Conservation (phyloP, 805 yeast genomes). For the Sungouiella thailandica region DNA sequence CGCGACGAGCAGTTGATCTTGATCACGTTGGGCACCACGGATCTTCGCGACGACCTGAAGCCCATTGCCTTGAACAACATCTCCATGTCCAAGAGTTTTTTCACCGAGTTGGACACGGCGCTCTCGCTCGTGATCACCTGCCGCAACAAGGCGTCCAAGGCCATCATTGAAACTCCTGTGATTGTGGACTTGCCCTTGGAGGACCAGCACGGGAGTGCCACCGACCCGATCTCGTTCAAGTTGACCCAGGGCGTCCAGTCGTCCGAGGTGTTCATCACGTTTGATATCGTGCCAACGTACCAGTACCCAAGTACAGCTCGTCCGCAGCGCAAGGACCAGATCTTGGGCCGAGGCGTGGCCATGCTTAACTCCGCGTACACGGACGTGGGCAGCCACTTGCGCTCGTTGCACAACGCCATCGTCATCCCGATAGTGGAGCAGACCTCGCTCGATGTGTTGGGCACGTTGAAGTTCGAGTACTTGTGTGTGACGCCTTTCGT, state of each 20-base stretch:
- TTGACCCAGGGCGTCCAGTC: slow-evolving; percentile 42
- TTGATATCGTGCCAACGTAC: slow-evolving; percentile 89
- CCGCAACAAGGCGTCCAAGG: slow-evolving; percentile 22
- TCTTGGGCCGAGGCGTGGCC: slow-evolving; percentile 83
- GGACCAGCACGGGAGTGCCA: slow-evolving; percentile 63
- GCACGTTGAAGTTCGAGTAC: slow-evolving; percentile 71
- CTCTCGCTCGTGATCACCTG: slow-evolving; percentile 62
- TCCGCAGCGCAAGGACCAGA: slow-evolving; percentile 29
- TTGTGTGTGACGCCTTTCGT: slow-evolving; percentile 65
- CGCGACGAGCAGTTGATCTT: slow-evolving; percentile 65
- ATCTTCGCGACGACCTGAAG: slow-evolving; percentile 51
- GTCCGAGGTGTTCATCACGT: slow-evolving; percentile 55
- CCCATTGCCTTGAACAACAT: slow-evolving; percentile 69
- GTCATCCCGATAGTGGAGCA: slow-evolving; percentile 76
- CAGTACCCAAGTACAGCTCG: slow-evolving; percentile 30
- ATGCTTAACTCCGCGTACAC: slow-evolving; percentile 57
- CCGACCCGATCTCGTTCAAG: slow-evolving; percentile 72
- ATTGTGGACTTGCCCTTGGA: slow-evolving; percentile 78
- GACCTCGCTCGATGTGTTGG: slow-evolving; percentile 68
- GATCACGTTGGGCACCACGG: slow-evolving; percentile 83
- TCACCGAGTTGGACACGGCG: slow-evolving; percentile 87
- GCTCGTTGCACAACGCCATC: slow-evolving; percentile 60
- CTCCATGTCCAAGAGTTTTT: slow-evolving; percentile 69
- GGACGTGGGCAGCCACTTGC: slow-evolving; percentile 60
- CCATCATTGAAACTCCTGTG: slow-evolving; percentile 48